Percentiles rank a stretch among this genome's conserved stretches.
phyloP scores from a whole-genome alignment of 306 rosid species.

The Casuarina cunninghamiana region DNA sequence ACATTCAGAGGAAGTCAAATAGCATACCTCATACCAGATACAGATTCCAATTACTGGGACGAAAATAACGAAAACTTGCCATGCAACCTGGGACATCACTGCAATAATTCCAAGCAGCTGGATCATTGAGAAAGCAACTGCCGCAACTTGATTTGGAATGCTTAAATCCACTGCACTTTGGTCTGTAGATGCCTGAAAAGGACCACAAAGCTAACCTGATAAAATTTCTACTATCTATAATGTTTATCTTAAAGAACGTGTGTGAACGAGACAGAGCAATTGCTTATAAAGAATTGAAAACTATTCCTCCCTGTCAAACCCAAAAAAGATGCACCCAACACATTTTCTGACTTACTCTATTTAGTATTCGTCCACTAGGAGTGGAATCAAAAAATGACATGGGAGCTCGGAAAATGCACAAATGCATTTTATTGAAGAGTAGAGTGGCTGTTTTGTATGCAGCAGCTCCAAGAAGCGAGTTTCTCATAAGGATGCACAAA shows the following conservation, averaged over 20 bases:
- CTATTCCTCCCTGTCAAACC: too few relatives aligned
- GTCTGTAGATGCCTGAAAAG: constrained; percentile 74
- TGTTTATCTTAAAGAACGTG: not conserved
- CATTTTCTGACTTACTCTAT: constrained; percentile 49
- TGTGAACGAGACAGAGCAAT: not conserved
- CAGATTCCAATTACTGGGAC: constrained; percentile 60
- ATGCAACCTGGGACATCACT: constrained; percentile 80
- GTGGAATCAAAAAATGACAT: constrained; percentile 93
- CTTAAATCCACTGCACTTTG: constrained; percentile 64
- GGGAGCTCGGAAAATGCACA: constrained; percentile 73
- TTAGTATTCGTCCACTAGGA: constrained; percentile 82
- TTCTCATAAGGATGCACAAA: constrained; percentile 52
- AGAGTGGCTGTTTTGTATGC: constrained; percentile 72
- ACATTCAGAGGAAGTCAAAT: constrained; percentile 11
- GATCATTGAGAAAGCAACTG: constrained; percentile 51
- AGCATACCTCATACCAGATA: constrained; percentile 75
- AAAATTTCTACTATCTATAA: not conserved
- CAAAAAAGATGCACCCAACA: not conserved
- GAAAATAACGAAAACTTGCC: constrained; percentile 78
- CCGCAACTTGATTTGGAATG: constrained; percentile 43
- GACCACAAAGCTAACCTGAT: not conserved
- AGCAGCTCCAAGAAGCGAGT: constrained; percentile 47
- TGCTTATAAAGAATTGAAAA: not conserved
- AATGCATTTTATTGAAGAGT: constrained; percentile 80
- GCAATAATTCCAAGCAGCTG: constrained; percentile 74